These are phyloP conservation scores for Asterochloris sp. DNA, from an alignment of 139 green algal species.

Conservation along the genomic window DNA sequence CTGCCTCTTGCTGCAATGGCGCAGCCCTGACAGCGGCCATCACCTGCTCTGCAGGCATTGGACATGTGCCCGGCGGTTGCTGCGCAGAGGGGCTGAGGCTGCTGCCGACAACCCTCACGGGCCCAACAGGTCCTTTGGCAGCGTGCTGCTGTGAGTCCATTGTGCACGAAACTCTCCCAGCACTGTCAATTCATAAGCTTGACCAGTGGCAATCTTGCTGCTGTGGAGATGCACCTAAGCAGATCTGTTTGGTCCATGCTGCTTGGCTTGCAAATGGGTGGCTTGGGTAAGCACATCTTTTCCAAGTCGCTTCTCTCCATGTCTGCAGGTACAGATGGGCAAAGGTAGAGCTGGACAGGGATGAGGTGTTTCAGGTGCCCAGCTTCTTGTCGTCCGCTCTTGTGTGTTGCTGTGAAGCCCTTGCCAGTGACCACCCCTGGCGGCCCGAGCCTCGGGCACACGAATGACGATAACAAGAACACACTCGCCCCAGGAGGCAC, in stretches of 20 bases:
- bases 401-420: neutral
- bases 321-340: neutral
- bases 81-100: constrained; percentile 33
- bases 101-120: constrained; percentile 33
- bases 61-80: constrained; percentile 46
- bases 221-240: neutral
- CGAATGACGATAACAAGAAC: neutral
- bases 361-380: constrained; percentile 7
- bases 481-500: too few species aligned
- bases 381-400: neutral
- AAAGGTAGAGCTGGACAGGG: neutral
- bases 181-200: constrained; percentile 15
- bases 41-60: constrained; percentile 22
- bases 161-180: too few species aligned
- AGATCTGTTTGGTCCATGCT: too few species aligned
- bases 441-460: neutral
- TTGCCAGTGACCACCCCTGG: neutral
- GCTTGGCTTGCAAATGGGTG: too few species aligned
- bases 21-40: neutral
- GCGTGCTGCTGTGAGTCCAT: too few species aligned
- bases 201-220: constrained; percentile 34
- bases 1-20: neutral
- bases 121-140: too few species aligned
- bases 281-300: neutral
- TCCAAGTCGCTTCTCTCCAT: neutral